Percentiles rank a stretch among this genome's conserved stretches.
These are phyloP conservation scores for Vinca minor DNA, from an alignment of 257 asterid genomes.

Conservation along the genomic window DNA sequence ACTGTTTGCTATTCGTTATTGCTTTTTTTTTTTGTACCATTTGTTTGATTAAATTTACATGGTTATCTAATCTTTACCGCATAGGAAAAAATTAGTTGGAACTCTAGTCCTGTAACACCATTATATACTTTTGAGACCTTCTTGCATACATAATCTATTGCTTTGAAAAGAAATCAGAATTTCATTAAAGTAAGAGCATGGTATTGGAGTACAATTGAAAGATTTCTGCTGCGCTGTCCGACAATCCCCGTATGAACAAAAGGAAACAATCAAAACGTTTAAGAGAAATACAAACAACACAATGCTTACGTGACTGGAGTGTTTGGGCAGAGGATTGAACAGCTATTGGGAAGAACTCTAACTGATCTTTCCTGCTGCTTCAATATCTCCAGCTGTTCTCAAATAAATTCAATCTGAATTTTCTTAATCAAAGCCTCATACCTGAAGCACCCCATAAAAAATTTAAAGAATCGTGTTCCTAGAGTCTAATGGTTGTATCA, in stretches of 20 bases:
- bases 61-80: background rate
- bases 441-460: constrained; percentile 45
- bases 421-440: constrained; percentile 31
- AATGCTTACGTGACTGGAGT: constrained; percentile 60
- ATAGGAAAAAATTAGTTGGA: background rate
- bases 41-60: constrained; percentile 2
- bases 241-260: constrained; percentile 48
- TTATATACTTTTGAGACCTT: background rate
- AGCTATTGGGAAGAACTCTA: constrained; percentile 27
- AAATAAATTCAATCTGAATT: constrained; percentile 15
- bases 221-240: no score
- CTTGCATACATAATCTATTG: background rate
- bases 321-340: constrained; percentile 43
- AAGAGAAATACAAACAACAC: constrained; percentile 39
- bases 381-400: constrained; percentile 15
- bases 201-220: no score
- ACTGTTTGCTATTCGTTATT: constrained; percentile 3
- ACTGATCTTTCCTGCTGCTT: constrained; percentile 18
- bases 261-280: constrained; percentile 35
- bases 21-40: constrained; percentile 5
- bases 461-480: constrained; percentile 64
- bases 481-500: constrained; percentile 30
- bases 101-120: background rate
- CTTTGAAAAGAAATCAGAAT: no score
- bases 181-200: no score